Evolutionary conservation across 305 asterid species (phyloP), one percentile per base, ranked within the genome.

Genomic region (Withania somnifera): DNA sequence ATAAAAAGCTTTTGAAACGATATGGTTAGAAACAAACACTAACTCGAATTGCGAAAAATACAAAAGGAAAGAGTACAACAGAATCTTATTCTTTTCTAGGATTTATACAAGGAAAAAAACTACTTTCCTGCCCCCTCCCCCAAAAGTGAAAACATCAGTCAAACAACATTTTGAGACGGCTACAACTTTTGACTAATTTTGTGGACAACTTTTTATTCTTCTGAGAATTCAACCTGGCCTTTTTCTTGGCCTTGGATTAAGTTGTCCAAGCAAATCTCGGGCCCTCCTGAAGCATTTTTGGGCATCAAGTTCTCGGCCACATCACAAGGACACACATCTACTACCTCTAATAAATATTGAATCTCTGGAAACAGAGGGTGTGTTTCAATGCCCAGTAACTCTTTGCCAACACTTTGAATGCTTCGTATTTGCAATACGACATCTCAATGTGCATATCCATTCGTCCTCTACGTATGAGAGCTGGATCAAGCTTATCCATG

Each of bases 361-460:
- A 69, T 69, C 54, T 42, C 4, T 69, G 40, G 56, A 42, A 40
- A 42, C 20, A 42, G 3, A 69, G 78, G 78, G 26, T 69, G 78
- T 42, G 38, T 69, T 40, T 69, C 54, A 7, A 69, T 69, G 26
- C 20, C 20, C 34, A 68, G 38, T 81, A 81, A 75, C 69, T 81
- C 40, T 38, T 81, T 7, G 84, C 84, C 64, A 81, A 36, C 32
- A 81, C 73, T 45, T 38, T 81, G 20, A 81, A 81, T 38, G 81
- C 81, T 69, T 81, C 84, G 5, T 50, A 81, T 53, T 1, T 53
- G 45, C 84, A 81, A 56, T 81, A 81, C 1, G 81, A 81, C 79
- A 81, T 50, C 80, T 81, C 80, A 52, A 69, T 81, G 58, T 81
- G 84, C 57, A 51, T 69, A 42, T 81, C 84, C 84, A 81, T 81